These are phyloP conservation scores for Wickerhamomyces bisporus DNA, from an alignment of 805 yeast species.

Conservation along the genomic window DNA sequence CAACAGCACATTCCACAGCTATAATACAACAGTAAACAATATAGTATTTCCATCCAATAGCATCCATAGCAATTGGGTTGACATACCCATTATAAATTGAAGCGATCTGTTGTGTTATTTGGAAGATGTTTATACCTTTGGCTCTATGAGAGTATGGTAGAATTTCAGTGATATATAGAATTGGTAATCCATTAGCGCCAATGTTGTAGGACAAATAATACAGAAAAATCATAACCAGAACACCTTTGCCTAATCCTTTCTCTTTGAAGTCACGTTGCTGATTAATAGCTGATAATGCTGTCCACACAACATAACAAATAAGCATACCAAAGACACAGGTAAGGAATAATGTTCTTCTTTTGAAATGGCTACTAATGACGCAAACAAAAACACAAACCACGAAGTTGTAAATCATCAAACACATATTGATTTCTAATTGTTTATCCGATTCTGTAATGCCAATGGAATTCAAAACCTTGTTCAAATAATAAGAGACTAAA, in stretches of 20 bases:
- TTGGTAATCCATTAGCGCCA: constrained; percentile 41
- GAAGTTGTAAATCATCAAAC: constrained; percentile 41
- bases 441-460: constrained; percentile 42
- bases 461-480: constrained; percentile 44
- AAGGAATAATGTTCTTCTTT: constrained; percentile 34
- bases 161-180: constrained; percentile 39
- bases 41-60: constrained; percentile 31
- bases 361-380: constrained; percentile 20
- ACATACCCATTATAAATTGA: constrained; percentile 29
- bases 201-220: constrained; percentile 36
- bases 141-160: constrained; percentile 28
- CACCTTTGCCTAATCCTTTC: constrained; percentile 37
- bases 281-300: constrained; percentile 40
- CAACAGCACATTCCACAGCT: constrained; percentile 25
- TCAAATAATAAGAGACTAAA: constrained; percentile 44
- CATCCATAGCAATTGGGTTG: constrained; percentile 34
- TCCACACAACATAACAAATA: constrained; percentile 35
- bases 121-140: constrained; percentile 18
- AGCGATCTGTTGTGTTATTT: constrained; percentile 14
- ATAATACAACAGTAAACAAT: constrained; percentile 29
- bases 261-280: constrained; percentile 34
- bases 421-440: constrained; percentile 44
- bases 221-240: constrained; percentile 45
- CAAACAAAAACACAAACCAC: constrained; percentile 25
- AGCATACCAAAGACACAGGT: constrained; percentile 32